These are phyloP conservation scores for Podospora tetraspora DNA, from an alignment of 495 filamentous ascomycete species.

Conservation along the genomic window DNA sequence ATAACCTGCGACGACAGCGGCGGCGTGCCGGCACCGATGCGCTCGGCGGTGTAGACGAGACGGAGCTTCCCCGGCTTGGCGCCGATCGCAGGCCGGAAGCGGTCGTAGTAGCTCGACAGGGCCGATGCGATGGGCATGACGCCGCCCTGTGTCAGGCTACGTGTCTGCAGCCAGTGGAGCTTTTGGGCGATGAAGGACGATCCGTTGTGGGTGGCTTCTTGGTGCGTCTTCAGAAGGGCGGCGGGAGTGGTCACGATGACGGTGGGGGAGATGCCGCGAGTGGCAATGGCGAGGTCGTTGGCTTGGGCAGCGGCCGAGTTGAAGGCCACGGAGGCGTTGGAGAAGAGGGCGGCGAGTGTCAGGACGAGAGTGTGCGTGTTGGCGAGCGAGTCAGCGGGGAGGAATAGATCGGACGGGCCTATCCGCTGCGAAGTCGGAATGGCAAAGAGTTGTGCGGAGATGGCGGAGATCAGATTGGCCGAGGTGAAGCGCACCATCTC, in stretches of 20 bases:
- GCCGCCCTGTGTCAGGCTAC: slow-evolving; percentile 60
- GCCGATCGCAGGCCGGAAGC: slow-evolving; percentile 54
- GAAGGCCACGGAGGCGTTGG: slow-evolving; percentile 78
- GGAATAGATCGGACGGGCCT: slow-evolving; percentile 68
- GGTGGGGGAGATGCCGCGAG: slow-evolving; percentile 70
- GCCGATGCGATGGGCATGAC: slow-evolving; percentile 64
- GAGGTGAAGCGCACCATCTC: slow-evolving; percentile 74
- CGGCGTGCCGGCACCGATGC: slow-evolving; percentile 45
- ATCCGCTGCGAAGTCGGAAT: slow-evolving; percentile 71
- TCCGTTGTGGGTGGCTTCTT: slow-evolving; percentile 43
- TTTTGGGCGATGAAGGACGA: slow-evolving; percentile 41
- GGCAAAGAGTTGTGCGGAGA: slow-evolving; percentile 68
- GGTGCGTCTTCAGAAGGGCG: slow-evolving; percentile 63
- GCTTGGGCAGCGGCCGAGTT: slow-evolving; percentile 74
- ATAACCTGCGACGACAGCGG: slow-evolving; percentile 60
- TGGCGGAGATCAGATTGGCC: slow-evolving; percentile 72
- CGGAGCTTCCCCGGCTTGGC: slow-evolving; percentile 68
- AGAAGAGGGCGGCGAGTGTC: slow-evolving; percentile 76
- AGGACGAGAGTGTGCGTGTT: slow-evolving; percentile 72
- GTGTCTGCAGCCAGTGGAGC: slow-evolving; percentile 62
- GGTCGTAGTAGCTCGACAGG: slow-evolving; percentile 57
- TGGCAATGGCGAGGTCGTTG: slow-evolving; percentile 65
- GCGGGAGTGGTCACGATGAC: slow-evolving; percentile 74
- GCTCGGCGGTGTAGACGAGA: slow-evolving; percentile 63
- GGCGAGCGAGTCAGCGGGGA: slow-evolving; percentile 80